A percentile compares a stretch with the other conserved stretches of the same genome.
phyloP scores from a whole-genome alignment of 495 filamentous ascomycete species.

The Symbiotaphrina buchneri region DNA sequence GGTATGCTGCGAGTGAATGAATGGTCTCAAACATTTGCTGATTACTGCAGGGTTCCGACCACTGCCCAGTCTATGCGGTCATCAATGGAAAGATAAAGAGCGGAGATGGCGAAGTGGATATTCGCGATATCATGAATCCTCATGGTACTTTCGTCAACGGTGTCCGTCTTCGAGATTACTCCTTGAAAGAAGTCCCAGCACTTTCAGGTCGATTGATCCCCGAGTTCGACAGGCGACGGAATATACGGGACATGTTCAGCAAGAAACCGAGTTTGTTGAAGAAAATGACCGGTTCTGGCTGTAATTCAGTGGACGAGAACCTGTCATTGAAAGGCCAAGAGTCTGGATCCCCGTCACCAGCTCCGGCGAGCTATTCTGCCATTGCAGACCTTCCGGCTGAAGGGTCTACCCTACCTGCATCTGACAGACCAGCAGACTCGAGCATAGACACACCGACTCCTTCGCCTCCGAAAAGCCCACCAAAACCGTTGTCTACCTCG shows the following conservation, averaged over 20 bases:
- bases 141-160: conserved; percentile 52
- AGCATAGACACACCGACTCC: too few species aligned
- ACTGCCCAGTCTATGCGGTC: conserved; percentile 80
- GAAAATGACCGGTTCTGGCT: conserved; percentile 4
- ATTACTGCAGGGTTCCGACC: conserved; percentile 53
- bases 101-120: conserved; percentile 23
- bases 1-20: conserved; percentile 15
- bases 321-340: too few species aligned
- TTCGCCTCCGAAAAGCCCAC: too few species aligned
- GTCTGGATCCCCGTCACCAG: too few species aligned
- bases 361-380: too few species aligned
- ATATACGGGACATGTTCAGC: conserved; percentile 81
- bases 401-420: too few species aligned
- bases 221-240: conserved; percentile 67
- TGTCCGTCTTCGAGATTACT: conserved; percentile 40
- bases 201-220: conserved; percentile 63
- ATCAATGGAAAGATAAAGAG: conserved; percentile 37
- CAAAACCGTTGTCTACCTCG: too few species aligned
- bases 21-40: conserved; percentile 6
- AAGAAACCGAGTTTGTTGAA: conserved; percentile 22
- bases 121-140: conserved; percentile 66
- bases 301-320: not conserved
- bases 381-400: too few species aligned
- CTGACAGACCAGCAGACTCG: too few species aligned
- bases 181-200: conserved; percentile 40